phyloP scores from a whole-genome alignment of 2,329 filamentous ascomycete genomes.

The Ambrosiella cleistominuta region DNA sequence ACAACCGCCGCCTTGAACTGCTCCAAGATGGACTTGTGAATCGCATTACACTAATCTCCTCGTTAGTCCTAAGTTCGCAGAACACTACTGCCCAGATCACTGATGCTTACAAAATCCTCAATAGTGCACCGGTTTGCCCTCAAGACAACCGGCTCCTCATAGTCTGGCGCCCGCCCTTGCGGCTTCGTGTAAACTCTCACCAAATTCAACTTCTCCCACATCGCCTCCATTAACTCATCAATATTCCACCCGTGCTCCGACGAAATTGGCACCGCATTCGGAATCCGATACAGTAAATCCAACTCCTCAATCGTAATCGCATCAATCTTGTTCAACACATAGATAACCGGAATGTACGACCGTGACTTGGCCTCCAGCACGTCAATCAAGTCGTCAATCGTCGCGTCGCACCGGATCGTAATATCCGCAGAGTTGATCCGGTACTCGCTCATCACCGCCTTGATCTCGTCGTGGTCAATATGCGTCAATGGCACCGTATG shows the following conservation, averaged over 20 bases:
- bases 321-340: slow-evolving; percentile 98
- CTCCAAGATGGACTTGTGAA: slow-evolving; percentile 89
- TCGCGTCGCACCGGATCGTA: slow-evolving; percentile 92
- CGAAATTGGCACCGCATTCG: slow-evolving; percentile 91
- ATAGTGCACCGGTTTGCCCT: slow-evolving; percentile 69
- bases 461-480: slow-evolving; percentile 92
- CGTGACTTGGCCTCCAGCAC: slow-evolving; percentile 84
- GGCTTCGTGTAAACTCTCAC: slow-evolving; percentile 94
- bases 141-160: slow-evolving; percentile 77
- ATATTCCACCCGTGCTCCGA: slow-evolving; percentile 97
- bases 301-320: slow-evolving; percentile 95
- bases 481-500: slow-evolving; percentile 81
- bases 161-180: slow-evolving; percentile 87
- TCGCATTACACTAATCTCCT: slow-evolving; percentile 67
- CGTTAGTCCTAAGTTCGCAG: background rate
- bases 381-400: slow-evolving; percentile 92
- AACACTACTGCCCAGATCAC: background rate
- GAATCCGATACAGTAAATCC: slow-evolving; percentile 88
- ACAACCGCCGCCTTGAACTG: slow-evolving; percentile 92
- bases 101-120: slow-evolving; percentile 73
- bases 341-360: slow-evolving; percentile 97
- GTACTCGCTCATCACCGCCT: slow-evolving; percentile 94
- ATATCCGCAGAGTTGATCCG: slow-evolving; percentile 93
- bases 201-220: slow-evolving; percentile 95
- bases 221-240: slow-evolving; percentile 88